Conservation (phyloP, 1,284 basidiomycete species). For the Porphyrellus sp. region DNA sequence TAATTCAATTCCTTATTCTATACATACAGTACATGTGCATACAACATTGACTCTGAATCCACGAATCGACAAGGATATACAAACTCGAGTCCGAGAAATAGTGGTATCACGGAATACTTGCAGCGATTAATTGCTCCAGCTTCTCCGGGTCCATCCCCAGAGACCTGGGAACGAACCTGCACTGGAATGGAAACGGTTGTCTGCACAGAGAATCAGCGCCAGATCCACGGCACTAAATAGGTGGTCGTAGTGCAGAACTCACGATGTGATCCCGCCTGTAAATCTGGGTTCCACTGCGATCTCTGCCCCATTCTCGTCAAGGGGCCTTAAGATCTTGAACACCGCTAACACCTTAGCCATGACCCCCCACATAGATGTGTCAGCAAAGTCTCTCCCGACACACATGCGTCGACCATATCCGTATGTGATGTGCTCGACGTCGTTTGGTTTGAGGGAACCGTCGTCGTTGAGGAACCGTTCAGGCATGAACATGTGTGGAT, state of each 20-base stretch:
- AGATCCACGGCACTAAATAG: not conserved
- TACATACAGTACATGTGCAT: too few relatives aligned
- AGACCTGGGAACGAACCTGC: not conserved
- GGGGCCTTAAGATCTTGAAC: not conserved
- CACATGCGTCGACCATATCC: constrained; percentile 1
- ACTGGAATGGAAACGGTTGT: not conserved
- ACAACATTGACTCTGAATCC: too few relatives aligned
- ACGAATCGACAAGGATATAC: too few relatives aligned
- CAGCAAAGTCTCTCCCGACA: constrained; percentile 6
- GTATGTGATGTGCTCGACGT: not conserved
- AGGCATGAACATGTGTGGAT: not conserved
- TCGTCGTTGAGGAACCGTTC: not conserved
- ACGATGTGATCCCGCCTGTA: not conserved
- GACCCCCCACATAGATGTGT: constrained; percentile 6
- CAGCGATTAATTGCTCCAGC: not conserved
- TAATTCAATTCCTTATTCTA: too few relatives aligned
- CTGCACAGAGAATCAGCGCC: not conserved
- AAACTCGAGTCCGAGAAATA: too few relatives aligned
- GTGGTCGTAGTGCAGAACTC: not conserved
- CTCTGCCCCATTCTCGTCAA: not conserved
- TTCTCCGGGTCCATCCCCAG: not conserved
- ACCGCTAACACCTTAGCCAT: not conserved
- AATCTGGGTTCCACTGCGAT: not conserved
- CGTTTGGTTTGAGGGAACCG: not conserved
- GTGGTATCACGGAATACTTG: too few relatives aligned